Evolutionary conservation across 805 yeast species (phyloP), one percentile per base, ranked within the genome.

Genomic region (Starmera amethionina): DNA sequence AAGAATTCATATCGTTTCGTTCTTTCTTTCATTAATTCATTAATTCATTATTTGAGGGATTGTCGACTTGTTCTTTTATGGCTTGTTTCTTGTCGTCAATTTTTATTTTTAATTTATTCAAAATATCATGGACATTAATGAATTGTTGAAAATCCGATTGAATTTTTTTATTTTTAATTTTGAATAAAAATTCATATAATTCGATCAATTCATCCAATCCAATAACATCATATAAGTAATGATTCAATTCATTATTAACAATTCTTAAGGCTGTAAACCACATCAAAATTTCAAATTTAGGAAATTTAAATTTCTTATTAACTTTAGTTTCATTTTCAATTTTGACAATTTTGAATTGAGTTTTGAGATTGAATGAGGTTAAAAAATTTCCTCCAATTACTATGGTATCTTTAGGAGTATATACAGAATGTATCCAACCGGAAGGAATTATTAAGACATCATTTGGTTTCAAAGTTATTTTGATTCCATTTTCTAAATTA

Each of bases 361-460:
- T 79, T 16, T 67, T 64, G 5, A 34, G 19, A 50, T 80, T 79
- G 40, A 74, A 60, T 33, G 77, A 54, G 1, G 94, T 85, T 25
- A 88, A 62, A 55, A 80, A 88, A 56, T 88, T 88, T 0, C 97
- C 97, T 3, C 96, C 96, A 41, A 88, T 73, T 3, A 88, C 87
- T 3, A 87, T 62, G 0, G 94, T 75, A 54, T 88, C 95, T 13
- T 64, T 62, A 0, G 95, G 90, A 0, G 96, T 87, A 52, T 77
- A 77, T 0, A 88, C 97, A 0, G 93, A 79, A 59, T 88, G 96
- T 38, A 88, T 87, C 94, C 95, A 88, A 0, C 96, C 95, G 34
- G 93, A 78, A 4, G 97, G 96, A 15, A 88, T 79, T 12, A 87
- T 67, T 60, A 88, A 70, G 22, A 87, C 67, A 52, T 88, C 96